Base-by-base conservation (phyloP, 371 early-diverging fungal species). In the Haplosporangium sp. region DNA sequence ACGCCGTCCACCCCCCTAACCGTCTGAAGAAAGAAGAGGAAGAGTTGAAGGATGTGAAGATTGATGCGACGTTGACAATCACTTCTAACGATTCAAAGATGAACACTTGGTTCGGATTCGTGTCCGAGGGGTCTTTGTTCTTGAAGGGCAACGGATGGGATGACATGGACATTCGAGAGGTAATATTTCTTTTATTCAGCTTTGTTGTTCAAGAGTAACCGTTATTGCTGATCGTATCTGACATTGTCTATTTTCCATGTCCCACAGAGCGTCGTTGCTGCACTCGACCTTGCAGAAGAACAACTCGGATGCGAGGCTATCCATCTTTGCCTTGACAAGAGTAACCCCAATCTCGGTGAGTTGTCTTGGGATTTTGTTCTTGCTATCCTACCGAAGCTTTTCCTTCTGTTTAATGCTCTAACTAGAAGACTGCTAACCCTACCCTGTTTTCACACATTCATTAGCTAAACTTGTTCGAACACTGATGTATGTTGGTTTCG, bases 41-140 rank as follows among this genome's bases (percentile, higher is more conserved):
- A 38, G 50, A 66, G 66, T 53, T 64, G 41, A 62, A 69, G 65
- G 76, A 70, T 54, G 76, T 69, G 70, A 74, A 74, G 61, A 64
- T 80, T 58, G 73, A 73, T 45, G 69, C 73, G 52, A 73, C 58
- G 29, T 55, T 80, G 67, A 80, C 60, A 46, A 80, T 80, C 55
- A 73, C 73, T 9, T 80, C 80, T 23, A 80, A 65, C 51, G 73
- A 73, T 42, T 51, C 65, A 37, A 69, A 69, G 47, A 65, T 55
- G 69, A 80, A 73, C 62, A 73, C 69, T 42, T 80, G 80, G 80
- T 65, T 59, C 56, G 80, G 80, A 20, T 80, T 80, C 48, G 62
- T 64, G 40, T 69, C 73, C 20, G 73, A 80, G 54, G 67, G 67
- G 20, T 59, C 65, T 21, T 46, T 80, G 66, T 80, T 59, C 60